A percentile compares a stretch with the other conserved stretches of the same genome.
phyloP scores from a whole-genome alignment of 2,329 filamentous ascomycete species.

The Penicillium polonicum region DNA sequence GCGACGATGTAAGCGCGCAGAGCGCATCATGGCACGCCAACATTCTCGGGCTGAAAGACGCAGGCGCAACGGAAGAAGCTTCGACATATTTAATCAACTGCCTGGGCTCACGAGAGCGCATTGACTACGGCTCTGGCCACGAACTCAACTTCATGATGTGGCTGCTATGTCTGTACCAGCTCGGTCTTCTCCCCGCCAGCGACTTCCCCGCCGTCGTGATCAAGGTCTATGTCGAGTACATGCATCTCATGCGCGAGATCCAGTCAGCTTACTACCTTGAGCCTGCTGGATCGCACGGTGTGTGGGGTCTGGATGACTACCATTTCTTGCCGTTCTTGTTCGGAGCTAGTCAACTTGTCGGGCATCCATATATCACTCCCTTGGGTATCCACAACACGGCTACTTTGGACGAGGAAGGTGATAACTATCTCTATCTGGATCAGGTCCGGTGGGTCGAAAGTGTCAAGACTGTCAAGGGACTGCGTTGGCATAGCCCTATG shows the following conservation, averaged over 20 bases:
- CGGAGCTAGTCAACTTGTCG: slow-evolving; percentile 82
- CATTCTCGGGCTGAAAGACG: slow-evolving; percentile 38
- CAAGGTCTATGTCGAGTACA: slow-evolving; percentile 76
- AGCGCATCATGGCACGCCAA: slow-evolving; percentile 44
- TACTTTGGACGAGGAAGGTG: slow-evolving; percentile 78
- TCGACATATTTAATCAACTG: slow-evolving; percentile 78
- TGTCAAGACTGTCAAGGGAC: slow-evolving; percentile 90
- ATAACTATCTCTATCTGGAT: slow-evolving; percentile 85
- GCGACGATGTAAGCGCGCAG: slow-evolving; percentile 54
- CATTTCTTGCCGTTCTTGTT: slow-evolving; percentile 96
- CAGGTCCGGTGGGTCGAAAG: slow-evolving; percentile 93
- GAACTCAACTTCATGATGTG: slow-evolving; percentile 97
- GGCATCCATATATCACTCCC: slow-evolving; percentile 77
- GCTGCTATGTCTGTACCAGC: slow-evolving; percentile 88
- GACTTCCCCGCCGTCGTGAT: slow-evolving; percentile 77
- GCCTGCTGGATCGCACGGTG: slow-evolving; percentile 92
- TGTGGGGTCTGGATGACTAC: slow-evolving; percentile 97
- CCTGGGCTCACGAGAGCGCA: slow-evolving; percentile 80
- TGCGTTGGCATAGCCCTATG: slow-evolving; percentile 98
- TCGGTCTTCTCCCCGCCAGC: slow-evolving; percentile 60
- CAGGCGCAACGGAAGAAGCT: slow-evolving; percentile 64
- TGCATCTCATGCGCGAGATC: slow-evolving; percentile 79
- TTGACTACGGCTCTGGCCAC: slow-evolving; percentile 96
- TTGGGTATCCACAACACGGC: slow-evolving; percentile 83
- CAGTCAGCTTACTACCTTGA: slow-evolving; percentile 96